A percentile compares a stretch with the other conserved stretches of the same genome.
Conservation (phyloP, 352 stramenopile genomes). For the Peronospora destructor region DNA sequence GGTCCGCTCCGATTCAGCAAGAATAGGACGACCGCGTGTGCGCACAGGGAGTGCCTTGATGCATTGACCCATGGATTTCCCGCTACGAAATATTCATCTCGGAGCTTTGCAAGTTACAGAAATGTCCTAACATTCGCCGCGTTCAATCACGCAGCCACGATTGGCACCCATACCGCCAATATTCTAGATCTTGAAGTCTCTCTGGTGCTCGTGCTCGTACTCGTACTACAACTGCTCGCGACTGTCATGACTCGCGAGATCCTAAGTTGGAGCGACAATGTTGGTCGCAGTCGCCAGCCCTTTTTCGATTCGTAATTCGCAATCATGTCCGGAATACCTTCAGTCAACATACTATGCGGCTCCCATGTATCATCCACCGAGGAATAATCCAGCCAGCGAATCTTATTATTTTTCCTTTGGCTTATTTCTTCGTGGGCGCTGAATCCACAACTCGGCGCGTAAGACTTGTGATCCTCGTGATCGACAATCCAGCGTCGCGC, state of each 20-base stretch:
- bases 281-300: neutral
- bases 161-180: too few species aligned
- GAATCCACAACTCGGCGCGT: neutral
- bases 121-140: too few species aligned
- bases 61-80: too few species aligned
- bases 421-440: neutral
- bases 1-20: too few species aligned
- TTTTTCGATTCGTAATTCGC: neutral
- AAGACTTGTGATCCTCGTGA: neutral
- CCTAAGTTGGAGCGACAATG: neutral
- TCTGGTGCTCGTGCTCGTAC: neutral
- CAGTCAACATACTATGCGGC: neutral
- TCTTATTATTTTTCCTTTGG: neutral
- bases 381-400: neutral
- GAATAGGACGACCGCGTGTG: too few species aligned
- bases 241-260: neutral
- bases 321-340: slow-evolving; percentile 1
- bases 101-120: too few species aligned
- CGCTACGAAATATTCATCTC: too few species aligned
- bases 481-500: neutral
- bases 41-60: too few species aligned
- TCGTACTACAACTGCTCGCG: neutral
- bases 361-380: slow-evolving; percentile 3
- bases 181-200: neutral
- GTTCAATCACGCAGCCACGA: too few species aligned